Evolutionary conservation across 177 flowering plant species (phyloP).

Genomic region (Vitis hybrid): DNA sequence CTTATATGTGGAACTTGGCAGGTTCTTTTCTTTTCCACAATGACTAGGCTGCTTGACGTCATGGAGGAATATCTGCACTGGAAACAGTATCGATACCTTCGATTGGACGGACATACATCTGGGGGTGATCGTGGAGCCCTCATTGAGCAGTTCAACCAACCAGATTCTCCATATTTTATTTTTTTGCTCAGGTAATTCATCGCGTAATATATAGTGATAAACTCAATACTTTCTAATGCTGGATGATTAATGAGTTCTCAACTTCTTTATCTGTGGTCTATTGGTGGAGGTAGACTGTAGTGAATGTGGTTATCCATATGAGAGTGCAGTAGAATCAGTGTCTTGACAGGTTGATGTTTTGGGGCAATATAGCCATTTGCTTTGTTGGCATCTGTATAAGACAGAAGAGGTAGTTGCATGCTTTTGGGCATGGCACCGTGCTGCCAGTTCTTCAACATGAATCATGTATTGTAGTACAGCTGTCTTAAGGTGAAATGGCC

Average conservation of each 20-base stretch:
- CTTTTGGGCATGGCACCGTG: no score
- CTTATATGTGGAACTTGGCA: slow-evolving; percentile 20
- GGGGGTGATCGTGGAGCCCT: slow-evolving; percentile 96
- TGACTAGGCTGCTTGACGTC: slow-evolving; percentile 98
- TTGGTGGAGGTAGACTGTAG: neutral
- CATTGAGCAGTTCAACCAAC: slow-evolving; percentile 76
- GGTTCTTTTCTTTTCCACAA: slow-evolving; percentile 98
- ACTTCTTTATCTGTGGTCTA: neutral
- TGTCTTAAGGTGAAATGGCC: no score
- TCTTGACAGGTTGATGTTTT: no score
- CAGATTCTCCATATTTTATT: slow-evolving; percentile 80
- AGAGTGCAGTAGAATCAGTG: no score
- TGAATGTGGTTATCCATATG: no score
- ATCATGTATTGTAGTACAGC: no score
- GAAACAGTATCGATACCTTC: slow-evolving; percentile 87
- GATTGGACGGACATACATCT: slow-evolving; percentile 98
- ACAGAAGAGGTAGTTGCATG: no score
- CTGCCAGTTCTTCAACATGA: no score
- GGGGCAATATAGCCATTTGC: no score
- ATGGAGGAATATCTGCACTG: slow-evolving; percentile 96
- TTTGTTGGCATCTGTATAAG: no score
- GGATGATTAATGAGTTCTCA: neutral
- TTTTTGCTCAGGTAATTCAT: slow-evolving; percentile 78
- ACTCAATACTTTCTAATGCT: neutral
- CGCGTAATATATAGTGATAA: neutral